These are phyloP conservation scores for Trichosanthes truncata DNA, from an alignment of 306 rosid species.

Conservation along the genomic window DNA sequence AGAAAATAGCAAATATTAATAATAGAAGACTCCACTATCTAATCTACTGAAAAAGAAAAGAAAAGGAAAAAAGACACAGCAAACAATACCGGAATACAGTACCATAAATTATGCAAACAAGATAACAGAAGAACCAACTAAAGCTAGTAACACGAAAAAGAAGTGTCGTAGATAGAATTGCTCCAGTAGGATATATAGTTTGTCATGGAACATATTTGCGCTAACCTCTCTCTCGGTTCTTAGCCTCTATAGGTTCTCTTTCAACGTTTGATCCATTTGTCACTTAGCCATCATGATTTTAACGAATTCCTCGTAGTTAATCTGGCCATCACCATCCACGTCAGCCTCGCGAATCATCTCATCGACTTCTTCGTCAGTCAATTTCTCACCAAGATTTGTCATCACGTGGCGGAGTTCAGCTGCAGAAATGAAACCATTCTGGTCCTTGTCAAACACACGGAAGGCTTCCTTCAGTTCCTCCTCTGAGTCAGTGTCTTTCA, in stretches of 20 bases:
- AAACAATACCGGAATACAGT: slow-evolving; percentile 42
- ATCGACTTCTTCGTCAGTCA: slow-evolving; percentile 72
- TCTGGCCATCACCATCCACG: slow-evolving; percentile 72
- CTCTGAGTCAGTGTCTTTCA: slow-evolving; percentile 74
- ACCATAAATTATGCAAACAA: slow-evolving; percentile 46
- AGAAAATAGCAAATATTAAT: slow-evolving; percentile 7
- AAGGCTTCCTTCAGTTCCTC: slow-evolving; percentile 86
- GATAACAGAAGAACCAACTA: slow-evolving; percentile 30
- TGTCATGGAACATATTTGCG: not conserved
- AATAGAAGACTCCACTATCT: slow-evolving; percentile 7
- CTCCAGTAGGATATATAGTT: not conserved
- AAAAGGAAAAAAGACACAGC: slow-evolving; percentile 6
- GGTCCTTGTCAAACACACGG: slow-evolving; percentile 80
- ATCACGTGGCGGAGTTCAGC: slow-evolving; percentile 85
- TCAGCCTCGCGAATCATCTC: slow-evolving; percentile 91
- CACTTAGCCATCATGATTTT: slow-evolving; percentile 89
- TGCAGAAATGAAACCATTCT: slow-evolving; percentile 82
- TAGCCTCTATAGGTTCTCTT: not conserved
- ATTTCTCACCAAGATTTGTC: slow-evolving; percentile 83
- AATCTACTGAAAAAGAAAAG: not conserved
- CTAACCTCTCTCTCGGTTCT: slow-evolving; percentile 8
- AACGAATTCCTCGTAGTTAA: slow-evolving; percentile 76
- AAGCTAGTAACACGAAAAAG: slow-evolving; percentile 44
- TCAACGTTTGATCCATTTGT: slow-evolving; percentile 10
- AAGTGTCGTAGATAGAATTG: not conserved